Base-by-base conservation (phyloP, 169 alveolate genomes). In the Ichthyophthirius multifiliis region DNA sequence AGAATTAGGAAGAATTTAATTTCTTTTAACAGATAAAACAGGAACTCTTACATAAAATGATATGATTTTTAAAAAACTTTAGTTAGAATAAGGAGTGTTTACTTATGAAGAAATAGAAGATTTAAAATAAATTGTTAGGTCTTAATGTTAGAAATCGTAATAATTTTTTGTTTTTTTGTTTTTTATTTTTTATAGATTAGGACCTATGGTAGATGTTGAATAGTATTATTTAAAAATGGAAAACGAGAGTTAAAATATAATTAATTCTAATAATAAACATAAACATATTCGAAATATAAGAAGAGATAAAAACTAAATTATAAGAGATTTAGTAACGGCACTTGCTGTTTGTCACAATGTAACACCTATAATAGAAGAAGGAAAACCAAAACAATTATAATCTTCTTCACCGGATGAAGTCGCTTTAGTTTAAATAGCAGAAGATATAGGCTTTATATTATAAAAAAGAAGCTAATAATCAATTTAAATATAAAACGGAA, bases 21-120 rank as follows among this genome's bases (percentile, higher is more conserved):
- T 93, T 87, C 88, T 98, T 31, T 89, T 98, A 65, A 90, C 99
- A 3, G 99, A 98, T 81, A 98, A 98, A 91, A 98, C 99, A 3
- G 99, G 99, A 16, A 98, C 99, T 10, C 88, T 98, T 74, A 98
- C 99, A 9, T 96, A 97, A 85, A 98, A 98, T 87, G 99, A 97
- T 44, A 98, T 98, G 99, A 90, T 93, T 1, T 93, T 96, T 45
- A 95, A 97, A 74, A 91, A 90, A 32, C 75, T 95, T 15, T 92
- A 92, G 3, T 67, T 92, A 81, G 96, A 94, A 65, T 78, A 83
- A 37, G 83, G 83, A 27, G 65, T 65, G 23, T 94, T 87, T 76
- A 87, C 89, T 12, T 65, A 65, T 23, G 94, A 92, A 15, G 85
- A 88, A 48, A 63, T 88, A 1, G 55, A 73, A 43, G 96, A 91